These are phyloP conservation scores for Gossypium ekmanianum DNA, from an alignment of 345 rosid species.

Conservation along the genomic window DNA sequence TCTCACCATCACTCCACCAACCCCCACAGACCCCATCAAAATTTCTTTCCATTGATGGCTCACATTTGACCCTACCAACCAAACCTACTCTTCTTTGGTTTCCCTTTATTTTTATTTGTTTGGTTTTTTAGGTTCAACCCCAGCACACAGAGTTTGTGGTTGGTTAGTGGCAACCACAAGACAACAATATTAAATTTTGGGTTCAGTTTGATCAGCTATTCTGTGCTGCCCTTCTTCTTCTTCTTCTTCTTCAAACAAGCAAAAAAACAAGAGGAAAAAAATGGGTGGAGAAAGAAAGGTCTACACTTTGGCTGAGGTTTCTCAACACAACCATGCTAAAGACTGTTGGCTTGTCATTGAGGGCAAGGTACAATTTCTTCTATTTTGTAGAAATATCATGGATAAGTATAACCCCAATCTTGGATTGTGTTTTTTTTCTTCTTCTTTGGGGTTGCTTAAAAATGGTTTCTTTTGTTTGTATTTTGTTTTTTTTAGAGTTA, in stretches of 20 bases:
- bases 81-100: background rate
- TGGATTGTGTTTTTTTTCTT: background rate
- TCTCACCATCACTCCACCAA: background rate
- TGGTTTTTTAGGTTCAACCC: background rate
- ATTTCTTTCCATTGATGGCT: background rate
- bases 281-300: slow-evolving; percentile 63
- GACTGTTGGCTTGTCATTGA: slow-evolving; percentile 93
- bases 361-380: slow-evolving; percentile 56
- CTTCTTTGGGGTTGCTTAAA: background rate
- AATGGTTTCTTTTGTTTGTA: background rate
- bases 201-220: slow-evolving; percentile 7
- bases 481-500: background rate
- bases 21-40: background rate
- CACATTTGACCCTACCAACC: background rate
- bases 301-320: slow-evolving; percentile 65
- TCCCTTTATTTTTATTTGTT: background rate
- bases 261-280: background rate
- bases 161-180: background rate
- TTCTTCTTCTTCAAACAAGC: background rate
- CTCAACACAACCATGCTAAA: slow-evolving; percentile 55
- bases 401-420: background rate
- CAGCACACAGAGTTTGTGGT: background rate
- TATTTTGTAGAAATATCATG: background rate
- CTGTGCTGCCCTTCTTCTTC: background rate
- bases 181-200: background rate